Evolutionary conservation across 805 yeast species (phyloP), one percentile per base, ranked within the genome.

Genomic region (Grigorovia humatica): DNA sequence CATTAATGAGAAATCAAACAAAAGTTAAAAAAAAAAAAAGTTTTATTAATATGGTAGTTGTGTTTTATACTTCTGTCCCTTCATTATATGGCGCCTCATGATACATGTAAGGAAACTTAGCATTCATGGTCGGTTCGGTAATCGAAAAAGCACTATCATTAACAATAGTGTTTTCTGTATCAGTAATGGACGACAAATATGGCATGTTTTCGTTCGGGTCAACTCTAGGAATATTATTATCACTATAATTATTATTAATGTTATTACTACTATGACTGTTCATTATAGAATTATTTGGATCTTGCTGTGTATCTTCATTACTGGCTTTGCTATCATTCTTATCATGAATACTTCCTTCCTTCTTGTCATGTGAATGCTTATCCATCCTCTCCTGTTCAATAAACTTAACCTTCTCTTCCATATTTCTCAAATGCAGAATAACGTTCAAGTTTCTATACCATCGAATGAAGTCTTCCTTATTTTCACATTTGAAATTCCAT

Each of bases 401-500:
- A 44, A 73, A 71, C 46, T 74, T 69, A 1, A 83, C 75, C 59
- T 86, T 74, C 13, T 83, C 74, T 23, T 74, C 68, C 2, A 87
- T 81, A 18, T 78, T 78, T 18, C 82, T 72, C 52, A 83, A 71
- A 13, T 75, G 67, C 3, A 90, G 83, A 59, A 88, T 71, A 44
- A 73, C 73, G 63, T 82, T 81, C 57, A 91, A 74, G 62, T 85
- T 95, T 55, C 79, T 78, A 67, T 78, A 86, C 99, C 99, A 91
- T 44, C 74, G 76, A 65, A 82, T 79, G 89, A 88, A 85, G 30
- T 76, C 68, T 46, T 82, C 84, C 59, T 84, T 83, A 46, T 85
- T 78, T 61, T 85, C 90, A n/a, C 93, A 83, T 57, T 95, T 77
- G 72, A 91, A 90, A 23, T 88, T 91, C 87, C 91, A 88, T 59